Base-by-base conservation (phyloP, 139 green algal genomes). In the Protoeuglena noctilucae region DNA sequence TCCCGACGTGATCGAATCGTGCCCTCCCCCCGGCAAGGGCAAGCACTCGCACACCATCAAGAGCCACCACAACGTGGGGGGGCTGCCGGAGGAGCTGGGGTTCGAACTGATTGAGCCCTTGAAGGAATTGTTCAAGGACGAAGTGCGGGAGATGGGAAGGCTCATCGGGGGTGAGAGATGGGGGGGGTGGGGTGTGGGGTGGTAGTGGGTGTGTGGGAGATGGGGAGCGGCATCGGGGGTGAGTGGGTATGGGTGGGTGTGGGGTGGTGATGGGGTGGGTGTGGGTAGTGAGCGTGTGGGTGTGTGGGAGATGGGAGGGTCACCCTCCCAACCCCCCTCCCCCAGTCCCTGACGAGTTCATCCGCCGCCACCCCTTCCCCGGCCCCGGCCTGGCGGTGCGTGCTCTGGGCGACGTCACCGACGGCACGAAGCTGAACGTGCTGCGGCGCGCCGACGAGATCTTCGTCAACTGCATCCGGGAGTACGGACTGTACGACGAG, bases 31-130 rank as follows among this genome's bases (percentile, higher is more conserved):
- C 14, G 91, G 91, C 57, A 85, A 64, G 39, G 80, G 71, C 48
- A 96, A 95, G 77, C 87, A 99, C 81, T 87, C 69, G 57, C 91
- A 99, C 81, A 97, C 80, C 41, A 99, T 99, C 79, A 99, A 99
- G 79, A 87, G 70, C 54, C 91, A 99, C 68, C 91, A 99, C 78
- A 99, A 99, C 72, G 91, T 99, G 43, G 91, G 91, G 21, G 91
- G 91, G 19, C 75, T 99, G 63, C 91, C 91, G 18, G 87, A 95
- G 69, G 81, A 99, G 64, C 70, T 99, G 45, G 71, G 90, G 57
- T 96, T 99, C 63, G 76, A 79, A 40, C 83, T 99, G 28, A 85
- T 97, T 4, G 91, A 99, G 78, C 91, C 91, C n/a, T 80, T 98
- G 63, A 66, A 82, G 4, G 84, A 89, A 74, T 84, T 98, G 6